Base-by-base conservation (phyloP, 345 rosid genomes). In the Gossypium ekmanianum region DNA sequence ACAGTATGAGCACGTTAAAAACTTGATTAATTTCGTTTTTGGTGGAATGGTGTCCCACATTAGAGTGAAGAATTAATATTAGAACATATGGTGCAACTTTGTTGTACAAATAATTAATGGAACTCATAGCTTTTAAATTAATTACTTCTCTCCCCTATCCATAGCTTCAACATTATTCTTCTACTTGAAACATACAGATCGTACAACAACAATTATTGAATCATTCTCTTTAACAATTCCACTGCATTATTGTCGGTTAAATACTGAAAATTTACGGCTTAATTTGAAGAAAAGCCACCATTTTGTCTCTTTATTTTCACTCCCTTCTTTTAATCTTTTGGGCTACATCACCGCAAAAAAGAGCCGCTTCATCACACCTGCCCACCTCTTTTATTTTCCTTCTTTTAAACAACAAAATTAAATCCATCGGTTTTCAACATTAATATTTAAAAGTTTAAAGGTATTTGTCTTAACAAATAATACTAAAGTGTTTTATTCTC, bases 321-420 rank as follows among this genome's bases (percentile, higher is more conserved):
- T 26, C 66, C 24, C 71, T 75, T 52, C 20, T 52, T 17, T 52
- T 52, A 52, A 20, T 18, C 2, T 76, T 61, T 78, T 47, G 75
- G 61, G 74, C 22, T 54, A 45, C 27, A 58, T 58, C 62, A 22
- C 62, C 34, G 34, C 16, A 27, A 27, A 3, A 27, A 27, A 27
- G 24, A 24, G 24, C 24, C 24, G 24, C 24, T 24, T 24, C 24
- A 24, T 24, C 24, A 24, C 27, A 4, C 17, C 39, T 59, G 39
- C 17, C 63, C 9, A 1, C 16, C 39, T 34, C 56, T 34, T 29
- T 29, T 29, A 29, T 29, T 29, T 29, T 29, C 39, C 39, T 29
- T 4, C 39, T 29, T 34, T 34, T 34, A 4, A 34, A 4, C 39
- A 34, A 34, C 39, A 34, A 34, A 4, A 34, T 4, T 34, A 34